Evolutionary conservation across 352 stramenopile genomes (phyloP), one percentile per base, ranked within the genome.

Genomic region (Pythium phragmitis): DNA sequence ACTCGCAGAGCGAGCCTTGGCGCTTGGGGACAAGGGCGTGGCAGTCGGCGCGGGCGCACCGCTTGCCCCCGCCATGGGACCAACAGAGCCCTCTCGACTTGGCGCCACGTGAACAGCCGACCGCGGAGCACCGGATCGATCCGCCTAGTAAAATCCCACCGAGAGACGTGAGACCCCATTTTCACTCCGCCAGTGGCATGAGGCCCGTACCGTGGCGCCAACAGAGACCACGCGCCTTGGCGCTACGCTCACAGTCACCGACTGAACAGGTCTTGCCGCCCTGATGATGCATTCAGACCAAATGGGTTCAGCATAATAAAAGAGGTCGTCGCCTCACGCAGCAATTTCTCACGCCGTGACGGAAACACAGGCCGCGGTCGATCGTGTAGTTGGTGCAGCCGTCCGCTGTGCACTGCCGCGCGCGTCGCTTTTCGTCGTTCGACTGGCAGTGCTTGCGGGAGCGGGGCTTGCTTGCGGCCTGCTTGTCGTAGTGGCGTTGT

Each of bases 371-470:
- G 2, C 75, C 73, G 30, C 70, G 68, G 57, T 81, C 69, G 37
- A 82, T 72, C 39, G 76, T 84, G 64, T 84, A 84, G 57, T 80
- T 80, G 53, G 26, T 60, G 65, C 73, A 81, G 17, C 74, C 76
- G 7, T 80, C 70, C 42, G 72, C 51, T 14, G 65, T 73, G 59
- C 76, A 84, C 21, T 61, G 69, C 11, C 76, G 62, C n/a, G 57
- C 68, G 13, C 65, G 63, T 21, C 71, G 65, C 62, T 78, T 81
- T 53, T 79, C 75, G 30, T 77, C 71, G 26, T 68, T 61, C 4
- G 53, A 50, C 54, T 41, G 45, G 21, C 23, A 13, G 5, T 16
- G 54, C 17, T 33, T 43, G 37, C 54, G 52, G 5, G 17, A 21
- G 8, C 36, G 36, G 23, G 50, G 50, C n/a, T 43, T 33, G 1